Evolutionary conservation across 2,329 filamentous ascomycete species (phyloP).

Genomic region (Chaetomiaceae sp.): DNA sequence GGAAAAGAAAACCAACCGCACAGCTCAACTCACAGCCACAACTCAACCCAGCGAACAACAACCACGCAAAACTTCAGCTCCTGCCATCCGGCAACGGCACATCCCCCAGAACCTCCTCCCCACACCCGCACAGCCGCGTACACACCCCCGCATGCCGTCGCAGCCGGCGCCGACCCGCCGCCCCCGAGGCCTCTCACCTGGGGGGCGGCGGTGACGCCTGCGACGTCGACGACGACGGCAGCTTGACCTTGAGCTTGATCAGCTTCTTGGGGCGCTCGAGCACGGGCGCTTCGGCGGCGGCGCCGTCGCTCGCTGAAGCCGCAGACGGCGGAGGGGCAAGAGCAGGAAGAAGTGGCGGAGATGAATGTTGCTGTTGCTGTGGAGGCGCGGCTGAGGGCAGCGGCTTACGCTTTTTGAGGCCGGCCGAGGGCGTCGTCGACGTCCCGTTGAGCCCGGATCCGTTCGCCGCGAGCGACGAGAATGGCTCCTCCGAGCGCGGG

Average conservation of each 20-base stretch:
- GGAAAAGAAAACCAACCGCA: no score
- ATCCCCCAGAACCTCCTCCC: no score
- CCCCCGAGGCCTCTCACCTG: neutral
- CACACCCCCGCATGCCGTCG: no score
- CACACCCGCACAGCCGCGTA: no score
- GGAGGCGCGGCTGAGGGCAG: slow-evolving; percentile 20
- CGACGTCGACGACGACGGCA: slow-evolving; percentile 2
- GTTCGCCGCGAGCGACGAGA: neutral
- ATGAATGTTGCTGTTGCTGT: slow-evolving; percentile 1
- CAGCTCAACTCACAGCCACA: no score
- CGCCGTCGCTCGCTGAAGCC: neutral
- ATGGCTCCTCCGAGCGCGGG: neutral
- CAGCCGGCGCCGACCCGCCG: no score
- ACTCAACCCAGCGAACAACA: no score
- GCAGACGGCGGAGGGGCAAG: no score
- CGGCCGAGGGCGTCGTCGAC: no score
- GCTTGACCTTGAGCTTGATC: slow-evolving; percentile 24
- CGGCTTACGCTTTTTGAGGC: slow-evolving; percentile 21
- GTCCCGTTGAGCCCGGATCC: neutral
- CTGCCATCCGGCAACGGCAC: neutral
- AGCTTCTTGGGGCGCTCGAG: slow-evolving; percentile 10
- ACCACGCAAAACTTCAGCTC: neutral
- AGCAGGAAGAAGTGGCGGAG: neutral
- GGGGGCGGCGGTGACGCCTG: slow-evolving; percentile 7
- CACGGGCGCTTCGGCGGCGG: neutral